phyloP scores from a whole-genome alignment of 2,329 filamentous ascomycete genomes.

The Fusarium newnesense region DNA sequence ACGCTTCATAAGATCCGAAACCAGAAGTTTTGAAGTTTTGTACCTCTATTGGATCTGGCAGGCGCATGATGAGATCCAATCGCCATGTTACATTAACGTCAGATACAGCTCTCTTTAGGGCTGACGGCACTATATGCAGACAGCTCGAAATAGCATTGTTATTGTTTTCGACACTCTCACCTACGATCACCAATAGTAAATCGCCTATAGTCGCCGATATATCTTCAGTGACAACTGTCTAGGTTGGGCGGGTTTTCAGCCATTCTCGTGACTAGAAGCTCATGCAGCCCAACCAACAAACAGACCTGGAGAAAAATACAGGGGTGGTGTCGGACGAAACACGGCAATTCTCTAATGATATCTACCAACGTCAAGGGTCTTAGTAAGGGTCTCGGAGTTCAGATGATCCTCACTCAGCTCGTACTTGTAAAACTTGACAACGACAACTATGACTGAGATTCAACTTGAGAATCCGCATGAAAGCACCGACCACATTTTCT shows the following conservation, averaged over 20 bases:
- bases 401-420: conserved; percentile 21
- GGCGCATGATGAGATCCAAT: conserved; percentile 34
- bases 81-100: conserved; percentile 7
- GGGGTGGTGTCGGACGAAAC: conserved; percentile 23
- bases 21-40: conserved; percentile 3
- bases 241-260: background rate
- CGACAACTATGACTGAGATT: background rate
- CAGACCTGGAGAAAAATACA: background rate
- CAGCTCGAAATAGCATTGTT: background rate
- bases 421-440: background rate
- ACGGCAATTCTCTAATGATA: conserved; percentile 8
- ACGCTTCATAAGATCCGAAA: background rate
- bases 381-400: background rate
- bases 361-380: conserved; percentile 7
- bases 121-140: background rate
- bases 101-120: conserved; percentile 8
- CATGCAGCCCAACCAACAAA: conserved; percentile 22
- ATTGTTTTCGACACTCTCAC: background rate
- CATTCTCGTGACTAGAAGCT: conserved; percentile 28
- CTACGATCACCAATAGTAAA: conserved; percentile 26
- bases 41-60: conserved; percentile 11
- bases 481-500: conserved; percentile 16
- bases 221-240: conserved; percentile 1
- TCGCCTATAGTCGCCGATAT: conserved; percentile 29
- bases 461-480: conserved; percentile 8